Conservation (phyloP, 2,329 filamentous ascomycete genomes). For the Nigrospora osmanthi region DNA sequence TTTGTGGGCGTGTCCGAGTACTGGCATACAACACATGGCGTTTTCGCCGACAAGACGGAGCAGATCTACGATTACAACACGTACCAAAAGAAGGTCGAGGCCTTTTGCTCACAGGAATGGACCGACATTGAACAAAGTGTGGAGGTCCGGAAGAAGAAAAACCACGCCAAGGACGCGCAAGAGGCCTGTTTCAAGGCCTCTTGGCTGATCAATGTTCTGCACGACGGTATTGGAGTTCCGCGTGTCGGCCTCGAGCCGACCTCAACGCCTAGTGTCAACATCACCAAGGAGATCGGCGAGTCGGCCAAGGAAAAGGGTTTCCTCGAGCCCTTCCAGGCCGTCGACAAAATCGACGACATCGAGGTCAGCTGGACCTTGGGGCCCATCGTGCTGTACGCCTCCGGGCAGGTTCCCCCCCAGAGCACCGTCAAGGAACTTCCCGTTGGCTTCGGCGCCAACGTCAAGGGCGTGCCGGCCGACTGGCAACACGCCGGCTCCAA, state of each 20-base stretch:
- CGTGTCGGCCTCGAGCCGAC: conserved; percentile 69
- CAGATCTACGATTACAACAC: conserved; percentile 84
- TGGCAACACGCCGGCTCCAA: conserved; percentile 75
- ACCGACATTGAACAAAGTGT: conserved; percentile 62
- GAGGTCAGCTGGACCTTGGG: conserved; percentile 97
- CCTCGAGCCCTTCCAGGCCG: conserved; percentile 79
- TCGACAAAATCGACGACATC: conserved; percentile 83
- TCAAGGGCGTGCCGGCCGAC: conserved; percentile 58
- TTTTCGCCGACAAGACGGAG: conserved; percentile 74
- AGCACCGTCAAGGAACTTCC: conserved; percentile 51
- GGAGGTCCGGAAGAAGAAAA: conserved; percentile 60
- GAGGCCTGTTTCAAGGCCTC: conserved; percentile 97
- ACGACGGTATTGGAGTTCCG: conserved; percentile 92
- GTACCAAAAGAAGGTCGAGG: conserved; percentile 76
- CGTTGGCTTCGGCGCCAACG: conserved; percentile 89
- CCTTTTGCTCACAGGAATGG: conserved; percentile 86
- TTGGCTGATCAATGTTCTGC: conserved; percentile 94
- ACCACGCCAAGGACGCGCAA: conserved; percentile 70
- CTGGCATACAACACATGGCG: conserved; percentile 96
- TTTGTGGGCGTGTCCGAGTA: conserved; percentile 98
- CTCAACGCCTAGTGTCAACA: conserved; percentile 49
- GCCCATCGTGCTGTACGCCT: conserved; percentile 91
- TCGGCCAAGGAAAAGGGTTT: conserved; percentile 68
- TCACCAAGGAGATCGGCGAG: conserved; percentile 62
- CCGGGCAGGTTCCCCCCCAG: conserved; percentile 71